Conservation (phyloP, 192 early-diverging fungal genomes). For the Mortierella claussenii region DNA sequence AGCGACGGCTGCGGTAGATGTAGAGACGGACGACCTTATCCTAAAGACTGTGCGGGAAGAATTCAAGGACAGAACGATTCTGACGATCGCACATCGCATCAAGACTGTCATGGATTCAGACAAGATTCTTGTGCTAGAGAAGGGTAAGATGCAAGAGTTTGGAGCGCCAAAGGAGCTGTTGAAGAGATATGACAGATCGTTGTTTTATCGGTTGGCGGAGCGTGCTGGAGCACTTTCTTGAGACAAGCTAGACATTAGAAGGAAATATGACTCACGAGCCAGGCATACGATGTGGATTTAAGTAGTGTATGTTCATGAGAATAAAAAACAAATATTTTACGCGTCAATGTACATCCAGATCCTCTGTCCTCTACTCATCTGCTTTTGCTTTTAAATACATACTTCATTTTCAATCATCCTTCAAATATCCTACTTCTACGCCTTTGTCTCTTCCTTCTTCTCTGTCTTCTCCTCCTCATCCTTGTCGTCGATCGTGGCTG, state of each 20-base stretch:
- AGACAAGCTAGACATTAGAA: too few relatives aligned
- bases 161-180: conserved; percentile 10
- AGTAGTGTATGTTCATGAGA: too few relatives aligned
- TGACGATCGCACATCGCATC: conserved; percentile 93
- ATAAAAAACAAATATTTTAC: too few relatives aligned
- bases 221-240: too few relatives aligned
- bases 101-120: too few relatives aligned
- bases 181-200: not conserved
- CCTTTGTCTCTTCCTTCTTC: not conserved
- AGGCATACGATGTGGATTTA: too few relatives aligned
- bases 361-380: too few relatives aligned
- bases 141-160: conserved; percentile 42
- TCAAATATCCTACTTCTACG: too few relatives aligned
- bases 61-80: conserved; percentile 79
- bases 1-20: conserved; percentile 73
- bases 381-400: too few relatives aligned
- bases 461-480: conserved; percentile 48
- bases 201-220: conserved; percentile 29
- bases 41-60: conserved; percentile 80
- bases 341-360: too few relatives aligned
- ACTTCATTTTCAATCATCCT: too few relatives aligned
- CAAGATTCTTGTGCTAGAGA: conserved; percentile 82
- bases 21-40: conserved; percentile 86
- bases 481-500: conserved; percentile 58
- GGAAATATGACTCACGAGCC: too few relatives aligned